phyloP scores from a whole-genome alignment of 768 basidiomycete genomes.

The Paxillus ammoniavirescens region DNA sequence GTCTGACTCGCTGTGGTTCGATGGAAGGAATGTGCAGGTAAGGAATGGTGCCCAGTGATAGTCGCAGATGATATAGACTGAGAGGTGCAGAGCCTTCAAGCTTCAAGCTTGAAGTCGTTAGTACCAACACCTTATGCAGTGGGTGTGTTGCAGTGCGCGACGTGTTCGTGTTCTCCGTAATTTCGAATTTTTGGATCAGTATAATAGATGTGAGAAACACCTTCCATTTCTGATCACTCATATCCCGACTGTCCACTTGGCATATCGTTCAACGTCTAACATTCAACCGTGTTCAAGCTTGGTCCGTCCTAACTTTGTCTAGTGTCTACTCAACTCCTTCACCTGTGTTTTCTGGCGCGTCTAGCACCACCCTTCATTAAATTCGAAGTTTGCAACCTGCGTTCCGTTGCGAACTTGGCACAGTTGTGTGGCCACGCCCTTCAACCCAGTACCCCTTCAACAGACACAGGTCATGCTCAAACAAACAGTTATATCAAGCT shows the following conservation, averaged over 20 bases:
- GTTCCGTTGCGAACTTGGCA: neutral
- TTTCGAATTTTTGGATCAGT: neutral
- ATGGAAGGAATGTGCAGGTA: neutral
- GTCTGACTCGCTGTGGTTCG: constrained; percentile 1
- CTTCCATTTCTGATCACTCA: constrained; percentile 9
- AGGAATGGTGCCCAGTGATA: neutral
- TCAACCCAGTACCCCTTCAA: neutral
- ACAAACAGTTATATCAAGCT: neutral
- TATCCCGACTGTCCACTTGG: too few species aligned
- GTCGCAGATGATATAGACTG: constrained; percentile 3
- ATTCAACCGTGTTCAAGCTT: neutral
- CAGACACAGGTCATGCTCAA: neutral
- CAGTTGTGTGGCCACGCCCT: neutral
- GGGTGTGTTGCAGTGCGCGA: neutral
- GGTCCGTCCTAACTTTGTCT: neutral
- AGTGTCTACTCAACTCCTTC: neutral
- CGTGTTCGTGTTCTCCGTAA: neutral
- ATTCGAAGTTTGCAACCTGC: neutral
- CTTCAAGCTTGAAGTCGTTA: neutral
- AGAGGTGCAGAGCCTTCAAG: neutral
- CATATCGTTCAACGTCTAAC: too few species aligned
- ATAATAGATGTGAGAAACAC: constrained; percentile 18
- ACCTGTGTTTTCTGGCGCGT: too few species aligned
- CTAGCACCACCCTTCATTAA: too few species aligned
- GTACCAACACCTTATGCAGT: neutral